Percentiles rank a stretch among this genome's conserved stretches.
Conservation (phyloP, 768 basidiomycete species). For the Tephrocybe sp. region DNA sequence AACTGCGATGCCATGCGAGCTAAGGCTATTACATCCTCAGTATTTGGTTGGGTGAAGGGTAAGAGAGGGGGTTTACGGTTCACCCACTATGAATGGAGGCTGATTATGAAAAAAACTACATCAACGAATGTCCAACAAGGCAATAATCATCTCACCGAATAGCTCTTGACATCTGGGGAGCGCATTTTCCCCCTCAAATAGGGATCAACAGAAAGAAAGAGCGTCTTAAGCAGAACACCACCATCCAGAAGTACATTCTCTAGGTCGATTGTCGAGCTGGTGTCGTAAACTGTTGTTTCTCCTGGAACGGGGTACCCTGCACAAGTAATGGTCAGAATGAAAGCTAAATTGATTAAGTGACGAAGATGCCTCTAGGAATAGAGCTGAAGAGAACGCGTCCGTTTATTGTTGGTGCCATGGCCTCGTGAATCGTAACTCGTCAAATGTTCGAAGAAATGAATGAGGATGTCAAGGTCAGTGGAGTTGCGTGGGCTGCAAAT, state of each 20-base stretch:
- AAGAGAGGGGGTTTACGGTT: constrained; percentile 32
- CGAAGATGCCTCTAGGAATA: no score
- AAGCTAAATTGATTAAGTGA: no score
- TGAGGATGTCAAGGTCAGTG: no score
- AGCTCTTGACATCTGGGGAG: constrained; percentile 24
- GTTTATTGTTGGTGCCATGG: no score
- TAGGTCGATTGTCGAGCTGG: constrained; percentile 46
- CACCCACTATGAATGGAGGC: constrained; percentile 30
- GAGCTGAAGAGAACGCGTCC: no score
- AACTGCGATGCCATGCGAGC: constrained; percentile 36
- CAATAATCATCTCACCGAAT: constrained; percentile 16
- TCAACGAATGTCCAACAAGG: no score
- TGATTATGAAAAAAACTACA: constrained; percentile 1
- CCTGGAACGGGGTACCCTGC: constrained; percentile 43
- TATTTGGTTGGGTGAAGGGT: background rate
- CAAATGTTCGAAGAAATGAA: no score
- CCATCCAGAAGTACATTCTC: constrained; percentile 44
- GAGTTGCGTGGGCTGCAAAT: no score
- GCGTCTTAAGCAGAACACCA: constrained; percentile 48
- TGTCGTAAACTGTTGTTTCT: constrained; percentile 47
- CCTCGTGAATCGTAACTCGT: no score
- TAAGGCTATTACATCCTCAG: no score
- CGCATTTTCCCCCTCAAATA: constrained; percentile 44
- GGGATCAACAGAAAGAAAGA: constrained; percentile 45
- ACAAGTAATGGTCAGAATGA: no score